A percentile compares a stretch with the other conserved stretches of the same genome.
Evolutionary conservation across 73 alveolate species (phyloP).

Genomic region (Paramecium biaurelia): DNA sequence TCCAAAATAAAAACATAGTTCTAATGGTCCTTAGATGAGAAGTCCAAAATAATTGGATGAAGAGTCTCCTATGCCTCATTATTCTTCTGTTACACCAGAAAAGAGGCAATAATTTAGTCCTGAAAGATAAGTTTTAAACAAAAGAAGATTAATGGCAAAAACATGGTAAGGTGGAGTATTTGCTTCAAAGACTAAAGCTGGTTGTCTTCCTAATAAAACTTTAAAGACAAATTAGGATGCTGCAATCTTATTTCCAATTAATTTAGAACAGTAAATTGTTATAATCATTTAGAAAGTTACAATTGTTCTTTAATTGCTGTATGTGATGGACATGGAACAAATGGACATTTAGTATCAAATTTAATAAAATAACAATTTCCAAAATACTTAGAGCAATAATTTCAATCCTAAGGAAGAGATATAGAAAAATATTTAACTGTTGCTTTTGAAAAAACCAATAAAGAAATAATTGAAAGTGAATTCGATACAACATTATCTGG

Average conservation of each 20-base stretch:
- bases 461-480: constrained; percentile 57
- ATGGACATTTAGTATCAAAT: constrained; percentile 58
- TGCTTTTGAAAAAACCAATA: constrained; percentile 48
- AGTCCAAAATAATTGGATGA: background rate
- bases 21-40: constrained; percentile 21
- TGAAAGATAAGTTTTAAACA: constrained; percentile 10
- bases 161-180: background rate
- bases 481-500: constrained; percentile 69
- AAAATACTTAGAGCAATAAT: background rate
- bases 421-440: background rate
- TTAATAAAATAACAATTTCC: constrained; percentile 50
- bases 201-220: constrained; percentile 46
- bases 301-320: constrained; percentile 10
- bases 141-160: constrained; percentile 14
- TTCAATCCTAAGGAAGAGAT: background rate
- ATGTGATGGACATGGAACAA: constrained; percentile 62
- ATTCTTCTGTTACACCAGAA: constrained; percentile 31
- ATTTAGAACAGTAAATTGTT: constrained; percentile 8
- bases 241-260: constrained; percentile 28
- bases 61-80: background rate
- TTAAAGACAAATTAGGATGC: constrained; percentile 57
- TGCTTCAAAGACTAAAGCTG: constrained; percentile 55
- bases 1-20: constrained; percentile 6
- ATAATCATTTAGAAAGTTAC: constrained; percentile 29
- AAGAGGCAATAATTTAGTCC: constrained; percentile 7